Base-by-base conservation (phyloP, 148 eudicot species). In the Camellia sinensis region DNA sequence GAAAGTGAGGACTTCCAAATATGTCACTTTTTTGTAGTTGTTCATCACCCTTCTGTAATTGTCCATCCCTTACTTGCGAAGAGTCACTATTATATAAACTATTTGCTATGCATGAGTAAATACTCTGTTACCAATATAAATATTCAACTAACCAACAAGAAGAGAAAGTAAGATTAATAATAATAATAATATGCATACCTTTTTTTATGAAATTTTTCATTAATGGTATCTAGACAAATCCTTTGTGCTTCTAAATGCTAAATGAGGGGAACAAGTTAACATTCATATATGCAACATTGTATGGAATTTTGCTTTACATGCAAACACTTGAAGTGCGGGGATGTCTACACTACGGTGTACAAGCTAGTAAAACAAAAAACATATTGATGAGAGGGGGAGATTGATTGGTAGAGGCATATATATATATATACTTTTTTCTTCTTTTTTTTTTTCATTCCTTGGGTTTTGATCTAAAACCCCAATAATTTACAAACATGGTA, bases 211-310 rank as follows among this genome's bases (percentile, higher is more conserved):
- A 46, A 6, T 48, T 71, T n/a, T 71, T 29, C 22, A 7, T 68
- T 71, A 29, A 7, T 11, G 61, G 12, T 57, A 14, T 22, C 7
- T 19, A 62, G 7, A 18, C 18, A 19, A 19, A 8, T 70, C 22
- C 22, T 69, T 45, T 70, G 54, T 70, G 73, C 73, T 70, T 70
- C 37, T 45, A n/a, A 69, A 18, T 44, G 21, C 70, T 14, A 66
- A 66, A 66, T 17, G 6, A 4, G 12, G 46, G 4, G 41, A 1
- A 67, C 19, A 68, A 41, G 11, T 46, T 14, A 41, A 7, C 52
- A 43, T 68, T 19, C 72, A 68, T 29, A 29, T 1, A 29, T 29
- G 37, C 37, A 29, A 29, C 37, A 29, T 29, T 29, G 37, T 29
- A 29, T 29, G 37, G 37, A 29, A 29, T 29, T 29, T 29, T 29